These are phyloP conservation scores for Metschnikowia anglica DNA, from an alignment of 805 yeast species.

Conservation along the genomic window DNA sequence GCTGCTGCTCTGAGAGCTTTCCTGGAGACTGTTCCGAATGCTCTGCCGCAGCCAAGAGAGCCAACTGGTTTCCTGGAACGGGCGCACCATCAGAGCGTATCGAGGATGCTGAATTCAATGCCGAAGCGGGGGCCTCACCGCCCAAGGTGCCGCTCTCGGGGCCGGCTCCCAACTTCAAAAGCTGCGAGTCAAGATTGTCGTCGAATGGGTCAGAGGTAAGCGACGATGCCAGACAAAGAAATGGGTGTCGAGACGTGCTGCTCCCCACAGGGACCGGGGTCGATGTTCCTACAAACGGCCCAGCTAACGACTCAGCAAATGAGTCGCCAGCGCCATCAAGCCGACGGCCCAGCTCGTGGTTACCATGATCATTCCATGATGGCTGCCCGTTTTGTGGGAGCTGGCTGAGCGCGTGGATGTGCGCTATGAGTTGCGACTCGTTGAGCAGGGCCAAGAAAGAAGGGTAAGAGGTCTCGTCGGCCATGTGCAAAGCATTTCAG, in stretches of 20 bases:
- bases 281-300: conserved; percentile 6
- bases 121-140: not conserved
- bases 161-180: conserved; percentile 11
- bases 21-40: not conserved
- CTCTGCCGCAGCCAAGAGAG: conserved; percentile 4
- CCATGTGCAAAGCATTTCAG: conserved; percentile 2
- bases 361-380: not conserved
- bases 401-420: conserved; percentile 20
- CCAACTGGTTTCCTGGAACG: conserved; percentile 20
- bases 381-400: conserved; percentile 1
- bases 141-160: not conserved
- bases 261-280: conserved; percentile 1
- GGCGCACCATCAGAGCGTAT: conserved; percentile 5
- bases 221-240: conserved; percentile 14
- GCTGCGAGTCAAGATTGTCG: conserved; percentile 25
- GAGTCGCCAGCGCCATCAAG: not conserved
- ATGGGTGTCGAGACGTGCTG: conserved; percentile 5
- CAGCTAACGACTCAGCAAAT: not conserved
- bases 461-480: conserved; percentile 14
- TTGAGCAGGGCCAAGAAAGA: conserved; percentile 24
- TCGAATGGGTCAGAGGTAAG: conserved; percentile 27
- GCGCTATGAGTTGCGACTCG: conserved; percentile 23
- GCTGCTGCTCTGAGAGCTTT: no score
- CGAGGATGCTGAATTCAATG: conserved; percentile 1
- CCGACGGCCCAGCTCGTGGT: not conserved